These are phyloP conservation scores for Backusella parvicylindrica DNA, from an alignment of 192 early-diverging fungal genomes.

Conservation along the genomic window DNA sequence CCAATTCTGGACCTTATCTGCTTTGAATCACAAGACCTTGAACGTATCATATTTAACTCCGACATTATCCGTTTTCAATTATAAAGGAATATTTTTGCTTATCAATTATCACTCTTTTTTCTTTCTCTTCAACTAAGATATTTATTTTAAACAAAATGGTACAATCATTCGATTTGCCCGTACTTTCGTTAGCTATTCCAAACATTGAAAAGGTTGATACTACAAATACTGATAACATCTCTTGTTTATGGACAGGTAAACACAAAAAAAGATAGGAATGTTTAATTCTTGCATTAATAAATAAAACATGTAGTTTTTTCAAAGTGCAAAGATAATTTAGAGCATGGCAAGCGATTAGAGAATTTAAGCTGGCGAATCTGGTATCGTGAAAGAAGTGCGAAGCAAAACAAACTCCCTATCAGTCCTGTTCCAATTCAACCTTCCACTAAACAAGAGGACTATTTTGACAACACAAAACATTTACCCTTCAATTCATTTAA, in stretches of 20 bases:
- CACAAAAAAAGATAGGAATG: background rate
- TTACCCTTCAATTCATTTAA: background rate
- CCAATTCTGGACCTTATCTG: background rate
- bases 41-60: background rate
- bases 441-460: background rate
- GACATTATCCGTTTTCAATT: background rate
- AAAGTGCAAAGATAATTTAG: conserved; percentile 30
- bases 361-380: conserved; percentile 33
- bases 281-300: background rate
- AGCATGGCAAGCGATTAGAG: conserved; percentile 30
- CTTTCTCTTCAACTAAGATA: background rate
- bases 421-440: background rate
- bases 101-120: background rate
- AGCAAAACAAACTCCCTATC: background rate
- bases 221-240: conserved; percentile 12
- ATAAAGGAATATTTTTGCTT: background rate
- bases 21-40: background rate
- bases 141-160: background rate
- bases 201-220: conserved; percentile 17
- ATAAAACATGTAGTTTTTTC: conserved; percentile 20
- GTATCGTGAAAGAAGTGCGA: conserved; percentile 21
- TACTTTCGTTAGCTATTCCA: conserved; percentile 15
- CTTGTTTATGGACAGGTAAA: conserved; percentile 25
- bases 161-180: conserved; percentile 7
- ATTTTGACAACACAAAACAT: background rate